Percentiles rank a stretch among this genome's conserved stretches.
These are phyloP conservation scores for Botryotinia convoluta DNA, from an alignment of 2,329 filamentous ascomycete genomes.

Conservation along the genomic window DNA sequence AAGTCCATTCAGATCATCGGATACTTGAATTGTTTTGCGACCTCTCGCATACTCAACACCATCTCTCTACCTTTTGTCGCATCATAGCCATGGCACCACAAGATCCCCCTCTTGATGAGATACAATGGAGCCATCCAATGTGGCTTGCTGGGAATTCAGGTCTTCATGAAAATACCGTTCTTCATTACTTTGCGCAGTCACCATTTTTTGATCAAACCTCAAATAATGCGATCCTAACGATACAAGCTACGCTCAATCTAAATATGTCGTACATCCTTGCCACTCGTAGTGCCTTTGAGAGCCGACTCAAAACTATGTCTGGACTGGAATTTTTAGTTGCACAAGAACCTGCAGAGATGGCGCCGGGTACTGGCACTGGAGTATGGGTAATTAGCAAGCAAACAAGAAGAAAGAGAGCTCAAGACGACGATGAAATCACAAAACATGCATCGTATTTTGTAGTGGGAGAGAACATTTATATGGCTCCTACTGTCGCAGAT, in stretches of 20 bases:
- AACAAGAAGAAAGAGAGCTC: conserved; percentile 55
- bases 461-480: conserved; percentile 64
- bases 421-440: conserved; percentile 59
- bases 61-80: background rate
- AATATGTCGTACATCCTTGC: conserved; percentile 56
- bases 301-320: conserved; percentile 60
- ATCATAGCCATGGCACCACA: conserved; percentile 44
- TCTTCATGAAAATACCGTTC: conserved; percentile 59
- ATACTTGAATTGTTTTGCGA: background rate
- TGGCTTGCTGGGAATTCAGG: conserved; percentile 52
- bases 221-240: conserved; percentile 63
- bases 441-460: conserved; percentile 63
- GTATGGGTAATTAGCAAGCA: conserved; percentile 71
- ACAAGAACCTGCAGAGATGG: conserved; percentile 62
- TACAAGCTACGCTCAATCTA: conserved; percentile 60
- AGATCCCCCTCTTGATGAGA: conserved; percentile 61
- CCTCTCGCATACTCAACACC: background rate
- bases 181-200: conserved; percentile 66
- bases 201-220: conserved; percentile 67
- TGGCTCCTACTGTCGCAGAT: conserved; percentile 60
- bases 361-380: conserved; percentile 58
- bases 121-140: conserved; percentile 59
- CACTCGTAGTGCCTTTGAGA: conserved; percentile 63
- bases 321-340: conserved; percentile 66
- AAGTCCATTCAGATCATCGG: too few species aligned